These are phyloP conservation scores for Acmispon strigosus DNA, from an alignment of 306 rosid genomes.

Conservation along the genomic window DNA sequence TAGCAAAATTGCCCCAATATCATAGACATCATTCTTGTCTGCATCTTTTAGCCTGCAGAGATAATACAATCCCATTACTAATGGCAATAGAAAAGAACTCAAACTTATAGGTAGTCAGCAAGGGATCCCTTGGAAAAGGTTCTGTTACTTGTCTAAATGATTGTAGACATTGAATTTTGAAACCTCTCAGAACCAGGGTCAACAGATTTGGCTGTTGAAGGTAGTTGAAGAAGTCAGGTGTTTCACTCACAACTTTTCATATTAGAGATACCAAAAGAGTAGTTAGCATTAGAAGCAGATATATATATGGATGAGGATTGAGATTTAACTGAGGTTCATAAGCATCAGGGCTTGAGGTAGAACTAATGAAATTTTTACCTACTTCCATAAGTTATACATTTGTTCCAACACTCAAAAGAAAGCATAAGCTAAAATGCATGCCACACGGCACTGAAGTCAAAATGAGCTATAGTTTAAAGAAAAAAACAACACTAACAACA, in stretches of 20 bases:
- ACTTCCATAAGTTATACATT: too few species aligned
- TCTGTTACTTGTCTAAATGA: neutral
- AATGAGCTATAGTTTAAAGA: too few species aligned
- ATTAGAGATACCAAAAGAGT: too few species aligned
- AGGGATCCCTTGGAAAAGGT: neutral
- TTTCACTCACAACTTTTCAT: neutral
- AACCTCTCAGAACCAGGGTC: neutral
- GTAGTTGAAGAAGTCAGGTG: neutral
- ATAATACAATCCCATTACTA: neutral
- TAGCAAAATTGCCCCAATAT: slow-evolving; percentile 77
- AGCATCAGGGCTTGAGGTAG: too few species aligned
- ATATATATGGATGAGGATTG: too few species aligned
- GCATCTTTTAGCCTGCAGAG: slow-evolving; percentile 47
- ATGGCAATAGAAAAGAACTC: neutral
- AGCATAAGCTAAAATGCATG: too few species aligned
- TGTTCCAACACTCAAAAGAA: too few species aligned
- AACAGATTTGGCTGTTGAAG: neutral
- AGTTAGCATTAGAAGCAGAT: too few species aligned
- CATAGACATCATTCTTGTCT: slow-evolving; percentile 79
- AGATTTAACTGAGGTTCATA: too few species aligned
- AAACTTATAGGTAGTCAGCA: neutral
- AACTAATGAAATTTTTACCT: too few species aligned
- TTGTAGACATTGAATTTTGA: neutral
- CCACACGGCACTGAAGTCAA: too few species aligned
- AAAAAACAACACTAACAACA: too few species aligned